phyloP scores from a whole-genome alignment of 108 stramenopile species.

The Cyclostephanos tholiformis region DNA sequence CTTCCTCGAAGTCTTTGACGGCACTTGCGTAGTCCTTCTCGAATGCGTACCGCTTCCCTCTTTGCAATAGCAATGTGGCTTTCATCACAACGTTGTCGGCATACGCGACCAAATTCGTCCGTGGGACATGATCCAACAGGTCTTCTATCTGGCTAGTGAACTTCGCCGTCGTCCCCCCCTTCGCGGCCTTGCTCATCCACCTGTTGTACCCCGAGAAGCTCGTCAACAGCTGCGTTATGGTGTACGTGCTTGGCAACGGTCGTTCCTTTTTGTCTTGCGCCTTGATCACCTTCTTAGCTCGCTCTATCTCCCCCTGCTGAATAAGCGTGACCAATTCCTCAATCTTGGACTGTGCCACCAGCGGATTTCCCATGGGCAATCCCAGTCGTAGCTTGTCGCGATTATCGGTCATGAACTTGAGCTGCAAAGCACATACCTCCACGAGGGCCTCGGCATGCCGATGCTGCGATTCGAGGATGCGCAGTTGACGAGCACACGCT shows the following conservation, averaged over 20 bases:
- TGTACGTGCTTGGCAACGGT: slow-evolving; percentile 75
- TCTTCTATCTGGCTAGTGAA: slow-evolving; percentile 54
- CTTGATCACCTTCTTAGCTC: slow-evolving; percentile 26
- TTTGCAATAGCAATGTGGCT: slow-evolving; percentile 62
- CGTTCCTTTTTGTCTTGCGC: slow-evolving; percentile 30
- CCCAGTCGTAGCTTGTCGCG: slow-evolving; percentile 78
- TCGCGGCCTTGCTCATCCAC: slow-evolving; percentile 86
- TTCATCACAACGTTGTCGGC: slow-evolving; percentile 48
- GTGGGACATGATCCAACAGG: slow-evolving; percentile 34
- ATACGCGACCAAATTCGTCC: slow-evolving; percentile 24
- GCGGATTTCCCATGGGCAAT: slow-evolving; percentile 71
- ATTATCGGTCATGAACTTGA: slow-evolving; percentile 85
- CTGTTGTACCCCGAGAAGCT: slow-evolving; percentile 81
- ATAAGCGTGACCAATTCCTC: slow-evolving; percentile 75
- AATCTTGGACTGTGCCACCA: slow-evolving; percentile 79
- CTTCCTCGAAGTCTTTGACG: slow-evolving; percentile 69
- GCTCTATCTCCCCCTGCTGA: slow-evolving; percentile 68
- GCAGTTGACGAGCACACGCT: slow-evolving; percentile 79
- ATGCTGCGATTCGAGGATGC: slow-evolving; percentile 72
- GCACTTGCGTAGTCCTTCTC: slow-evolving; percentile 69
- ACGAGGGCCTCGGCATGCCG: slow-evolving; percentile 62
- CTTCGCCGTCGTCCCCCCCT: slow-evolving; percentile 55
- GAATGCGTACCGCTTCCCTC: slow-evolving; percentile 78
- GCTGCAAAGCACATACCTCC: slow-evolving; percentile 82
- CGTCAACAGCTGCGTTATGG: slow-evolving; percentile 77